Conservation (phyloP, 1,139 yeast genomes). For the Yamadazyma triangularis region DNA sequence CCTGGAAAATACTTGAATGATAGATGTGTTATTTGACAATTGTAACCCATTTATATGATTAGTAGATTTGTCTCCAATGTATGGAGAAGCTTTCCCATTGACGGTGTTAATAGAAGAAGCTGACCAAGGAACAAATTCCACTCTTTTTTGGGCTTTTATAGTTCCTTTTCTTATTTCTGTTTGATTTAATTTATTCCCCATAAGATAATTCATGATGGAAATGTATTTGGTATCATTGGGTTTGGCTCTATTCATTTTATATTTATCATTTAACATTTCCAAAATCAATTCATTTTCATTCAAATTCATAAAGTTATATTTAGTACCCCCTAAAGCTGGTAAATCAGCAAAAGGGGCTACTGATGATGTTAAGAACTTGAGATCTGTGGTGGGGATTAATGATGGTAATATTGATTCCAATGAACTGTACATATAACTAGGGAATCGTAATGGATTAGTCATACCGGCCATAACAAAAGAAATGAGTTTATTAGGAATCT, state of each 20-base stretch:
- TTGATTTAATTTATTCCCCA: constrained; percentile 63
- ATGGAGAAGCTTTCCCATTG: constrained; percentile 71
- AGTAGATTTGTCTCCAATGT: constrained; percentile 32
- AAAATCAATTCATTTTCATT: constrained; percentile 84
- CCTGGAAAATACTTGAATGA: constrained; percentile 59
- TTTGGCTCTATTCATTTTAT: constrained; percentile 58
- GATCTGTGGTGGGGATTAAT: constrained; percentile 81
- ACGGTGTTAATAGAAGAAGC: constrained; percentile 79
- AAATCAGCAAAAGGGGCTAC: constrained; percentile 71
- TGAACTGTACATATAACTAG: constrained; percentile 88
- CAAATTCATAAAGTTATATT: constrained; percentile 50
- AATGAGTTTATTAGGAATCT: constrained; percentile 79
- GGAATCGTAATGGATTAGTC: constrained; percentile 86
- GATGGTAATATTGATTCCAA: constrained; percentile 79
- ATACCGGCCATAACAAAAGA: constrained; percentile 80
- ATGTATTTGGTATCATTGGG: constrained; percentile 44
- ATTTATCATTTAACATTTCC: constrained; percentile 74
- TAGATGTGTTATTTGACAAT: constrained; percentile 74
- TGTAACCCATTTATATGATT: constrained; percentile 64
- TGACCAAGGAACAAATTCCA: constrained; percentile 84
- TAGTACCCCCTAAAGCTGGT: constrained; percentile 24
- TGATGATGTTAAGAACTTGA: constrained; percentile 82
- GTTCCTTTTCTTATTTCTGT: constrained; percentile 78
- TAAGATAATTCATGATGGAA: constrained; percentile 69
- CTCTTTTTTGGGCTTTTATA: constrained; percentile 70